Evolutionary conservation across 1,139 yeast species (phyloP).

Genomic region (Yamadazyma taylorii): DNA sequence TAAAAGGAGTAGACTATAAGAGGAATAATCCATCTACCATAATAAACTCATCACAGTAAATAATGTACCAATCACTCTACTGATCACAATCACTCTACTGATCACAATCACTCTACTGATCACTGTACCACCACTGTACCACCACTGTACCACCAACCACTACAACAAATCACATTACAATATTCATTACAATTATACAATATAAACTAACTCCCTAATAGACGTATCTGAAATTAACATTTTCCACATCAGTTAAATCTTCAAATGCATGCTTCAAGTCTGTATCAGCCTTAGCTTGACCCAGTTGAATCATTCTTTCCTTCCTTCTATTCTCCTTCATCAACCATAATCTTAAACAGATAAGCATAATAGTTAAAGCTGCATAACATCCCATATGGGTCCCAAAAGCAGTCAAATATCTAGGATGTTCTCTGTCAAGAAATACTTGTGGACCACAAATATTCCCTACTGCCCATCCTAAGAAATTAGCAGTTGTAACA

Average conservation of each 20-base stretch:
- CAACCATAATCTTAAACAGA: slow-evolving; percentile 23
- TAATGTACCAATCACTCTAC: too few species aligned
- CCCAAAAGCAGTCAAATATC: slow-evolving; percentile 27
- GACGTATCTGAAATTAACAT: slow-evolving; percentile 33
- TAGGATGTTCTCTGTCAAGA: slow-evolving; percentile 26
- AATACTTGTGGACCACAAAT: slow-evolving; percentile 33
- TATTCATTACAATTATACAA: slow-evolving; percentile 4
- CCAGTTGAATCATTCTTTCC: slow-evolving; percentile 16
- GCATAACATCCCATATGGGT: slow-evolving; percentile 30
- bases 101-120: too few species aligned
- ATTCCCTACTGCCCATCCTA: slow-evolving; percentile 31
- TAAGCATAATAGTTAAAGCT: slow-evolving; percentile 26
- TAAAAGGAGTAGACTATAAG: too few species aligned
- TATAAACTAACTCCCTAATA: slow-evolving; percentile 19
- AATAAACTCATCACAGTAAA: too few species aligned
- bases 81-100: too few species aligned
- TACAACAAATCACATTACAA: too few species aligned
- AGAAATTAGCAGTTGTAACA: slow-evolving; percentile 26
- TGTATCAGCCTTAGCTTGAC: slow-evolving; percentile 13
- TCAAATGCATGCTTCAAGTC: slow-evolving; percentile 25
- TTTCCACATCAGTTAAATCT: slow-evolving; percentile 41
- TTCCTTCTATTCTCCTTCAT: slow-evolving; percentile 23
- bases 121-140: too few species aligned
- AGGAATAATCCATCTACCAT: too few species aligned
- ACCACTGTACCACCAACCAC: too few species aligned